Base-by-base conservation (phyloP, 1,284 basidiomycete genomes). In the Heterobasidion parviporum region DNA sequence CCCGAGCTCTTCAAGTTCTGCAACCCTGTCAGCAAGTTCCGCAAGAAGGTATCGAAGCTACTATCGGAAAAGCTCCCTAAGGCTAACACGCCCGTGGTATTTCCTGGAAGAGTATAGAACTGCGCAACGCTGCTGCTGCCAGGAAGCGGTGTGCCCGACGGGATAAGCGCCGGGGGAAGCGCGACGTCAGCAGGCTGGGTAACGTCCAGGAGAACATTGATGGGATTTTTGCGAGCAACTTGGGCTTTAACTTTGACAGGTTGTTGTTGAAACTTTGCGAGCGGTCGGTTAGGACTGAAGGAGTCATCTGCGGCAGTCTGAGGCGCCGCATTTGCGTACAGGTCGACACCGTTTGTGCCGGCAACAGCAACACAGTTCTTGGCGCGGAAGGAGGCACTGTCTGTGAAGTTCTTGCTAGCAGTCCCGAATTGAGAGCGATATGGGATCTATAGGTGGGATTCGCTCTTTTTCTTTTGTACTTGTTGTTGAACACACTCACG, bases 21-120 rank as follows among this genome's bases (percentile, higher is more conserved):
- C 59, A 83, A 64, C 7, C 82, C 82, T 2, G 67, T 68, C 52
- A 84, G 60, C 54, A 84, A 63, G 43, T 75, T 74, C 34, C 67
- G 62, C 58, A 77, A 66, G 57, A 83, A 74, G 2, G 61, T 61
- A 52, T 68, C 65, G 60, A 78, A 79, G 56, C 70, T 68, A 3
- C 59, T 58, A 12, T 77, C 78, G 1, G 75, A 76, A 66, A 84
- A 84, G 63, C 80, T 82, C 15, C 82, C 81, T 14, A 84, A 72
- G 16, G 79, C 78, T 51, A 84, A 68, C 1, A 83, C 78, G 41
- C 81, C 82, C 1, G 81, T 83, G 60, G 72, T 76, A n/a, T 68
- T 69, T 57, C 83, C 80, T 2, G 75, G 66, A 12, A 84, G 66
- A 64, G 81, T 60, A 63, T 76, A 80, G 64, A 83, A 84, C 60